Evolutionary conservation across 2,329 filamentous ascomycete genomes (phyloP), one percentile per base, ranked within the genome.

Genomic region (Pseudocercospora vitis): DNA sequence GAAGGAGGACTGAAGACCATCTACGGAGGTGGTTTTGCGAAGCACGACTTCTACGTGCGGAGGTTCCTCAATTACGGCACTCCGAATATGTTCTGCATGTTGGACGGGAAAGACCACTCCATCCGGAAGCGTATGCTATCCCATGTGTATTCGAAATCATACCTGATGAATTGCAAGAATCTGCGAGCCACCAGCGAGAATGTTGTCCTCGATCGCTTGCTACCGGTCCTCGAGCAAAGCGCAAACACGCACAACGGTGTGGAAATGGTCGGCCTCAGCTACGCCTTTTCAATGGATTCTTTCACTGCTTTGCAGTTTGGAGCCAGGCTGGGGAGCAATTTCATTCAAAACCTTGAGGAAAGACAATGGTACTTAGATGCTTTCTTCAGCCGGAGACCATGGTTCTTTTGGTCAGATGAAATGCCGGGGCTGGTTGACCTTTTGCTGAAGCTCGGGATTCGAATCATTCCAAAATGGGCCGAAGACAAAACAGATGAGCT

Each of bases 81-180:
- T 3, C 74, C 78, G 40, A 84, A 85, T 66, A 86, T 87, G 79
- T 90, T 92, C 71, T 86, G 86, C 2, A 83, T 83, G 23, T 74
- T 76, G 3, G 70, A 75, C 26, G 80, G 79, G 35, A 83, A 80
- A 51, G 70, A 79, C 8, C 88, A 92, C 69, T 84, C 86, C 0
- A 70, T 73, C 9, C 78, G 87, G 29, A 91, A 91, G 69, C 81
- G 86, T 26, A 85, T 89, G 80, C 71, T 92, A 33, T 86, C 87
- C 32, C 84, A 89, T 62, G 80, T 88, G 45, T 92, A 91, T 71
- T 89, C 87, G 59, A 92, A 91, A 65, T 88, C 87, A 6, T 82
- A 86, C 66, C 69, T 74, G 32, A 73, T 71, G 26, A 0, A 82
- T 76, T 53, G 73, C 92, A 40, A 70, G 76, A 1, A 76, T 83